These are phyloP conservation scores for Prunus davidiana DNA, from an alignment of 306 rosid species.

Conservation along the genomic window DNA sequence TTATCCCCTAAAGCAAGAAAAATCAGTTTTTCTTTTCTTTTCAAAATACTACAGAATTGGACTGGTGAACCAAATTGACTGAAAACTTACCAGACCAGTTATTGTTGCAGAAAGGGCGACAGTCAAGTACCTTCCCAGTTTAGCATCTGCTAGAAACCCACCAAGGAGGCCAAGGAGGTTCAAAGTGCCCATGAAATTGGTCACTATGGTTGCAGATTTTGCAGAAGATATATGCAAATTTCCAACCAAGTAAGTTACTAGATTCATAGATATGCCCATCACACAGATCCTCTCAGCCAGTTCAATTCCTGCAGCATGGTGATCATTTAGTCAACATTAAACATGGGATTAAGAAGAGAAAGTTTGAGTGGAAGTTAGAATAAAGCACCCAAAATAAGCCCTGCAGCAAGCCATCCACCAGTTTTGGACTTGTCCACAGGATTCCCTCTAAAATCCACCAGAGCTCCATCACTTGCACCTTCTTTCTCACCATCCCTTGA, in stretches of 20 bases:
- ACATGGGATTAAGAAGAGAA: not conserved
- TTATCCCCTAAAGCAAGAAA: slow-evolving; percentile 52
- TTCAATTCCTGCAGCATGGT: slow-evolving; percentile 63
- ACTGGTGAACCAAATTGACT: not conserved
- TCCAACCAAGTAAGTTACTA: slow-evolving; percentile 83
- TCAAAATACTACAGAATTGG: not conserved
- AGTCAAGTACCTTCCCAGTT: slow-evolving; percentile 70
- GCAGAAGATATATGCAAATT: slow-evolving; percentile 66
- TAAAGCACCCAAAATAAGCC: slow-evolving; percentile 75
- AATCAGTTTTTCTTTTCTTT: not conserved
- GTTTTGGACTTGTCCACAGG: slow-evolving; percentile 65
- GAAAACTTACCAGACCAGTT: slow-evolving; percentile 56
- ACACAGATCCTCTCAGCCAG: slow-evolving; percentile 89
- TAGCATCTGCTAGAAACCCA: slow-evolving; percentile 91
- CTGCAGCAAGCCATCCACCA: slow-evolving; percentile 93
- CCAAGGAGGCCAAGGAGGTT: slow-evolving; percentile 91
- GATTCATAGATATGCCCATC: slow-evolving; percentile 85
- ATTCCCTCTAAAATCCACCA: slow-evolving; percentile 62
- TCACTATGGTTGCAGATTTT: slow-evolving; percentile 75
- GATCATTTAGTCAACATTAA: not conserved
- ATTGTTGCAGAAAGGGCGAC: slow-evolving; percentile 56
- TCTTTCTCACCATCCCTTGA: slow-evolving; percentile 38
- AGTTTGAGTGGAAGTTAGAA: not conserved
- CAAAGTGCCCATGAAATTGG: slow-evolving; percentile 86
- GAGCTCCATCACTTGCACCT: slow-evolving; percentile 37